These are phyloP conservation scores for Adenanthera pavonina DNA, from an alignment of 306 rosid species.

Conservation along the genomic window DNA sequence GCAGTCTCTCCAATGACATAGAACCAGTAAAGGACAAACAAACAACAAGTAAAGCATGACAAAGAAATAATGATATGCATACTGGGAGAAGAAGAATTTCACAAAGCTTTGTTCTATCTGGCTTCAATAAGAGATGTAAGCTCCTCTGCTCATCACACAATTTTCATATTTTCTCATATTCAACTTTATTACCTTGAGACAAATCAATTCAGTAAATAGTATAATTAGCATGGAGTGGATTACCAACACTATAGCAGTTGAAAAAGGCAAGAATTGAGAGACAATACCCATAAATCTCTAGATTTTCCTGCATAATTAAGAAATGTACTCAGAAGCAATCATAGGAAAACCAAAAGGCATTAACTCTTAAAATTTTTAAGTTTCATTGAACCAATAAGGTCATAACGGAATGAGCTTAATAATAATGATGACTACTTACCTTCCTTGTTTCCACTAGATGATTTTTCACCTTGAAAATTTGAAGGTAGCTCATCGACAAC, in stretches of 20 bases:
- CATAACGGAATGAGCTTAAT: not conserved
- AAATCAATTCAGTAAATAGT: not conserved
- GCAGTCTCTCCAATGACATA: not conserved
- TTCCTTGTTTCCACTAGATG: not conserved
- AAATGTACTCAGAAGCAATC: too few relatives aligned
- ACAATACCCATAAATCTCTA: not conserved
- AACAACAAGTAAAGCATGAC: not conserved
- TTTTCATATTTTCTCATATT: not conserved
- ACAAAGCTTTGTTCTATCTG: not conserved
- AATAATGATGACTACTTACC: not conserved
- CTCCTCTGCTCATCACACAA: conserved; percentile 3
- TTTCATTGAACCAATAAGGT: not conserved
- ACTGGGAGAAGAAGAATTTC: conserved; percentile 1
- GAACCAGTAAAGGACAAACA: not conserved
- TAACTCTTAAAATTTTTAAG: not conserved
- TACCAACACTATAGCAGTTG: not conserved
- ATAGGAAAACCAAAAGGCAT: too few relatives aligned
- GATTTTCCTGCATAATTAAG: too few relatives aligned
- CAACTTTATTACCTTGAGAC: not conserved
- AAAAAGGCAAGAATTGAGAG: not conserved
- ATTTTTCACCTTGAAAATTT: not conserved
- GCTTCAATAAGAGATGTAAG: not conserved
- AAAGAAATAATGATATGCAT: not conserved
- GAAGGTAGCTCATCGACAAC: not conserved
- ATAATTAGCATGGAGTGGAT: not conserved